Evolutionary conservation across 2,329 filamentous ascomycete species (phyloP), one percentile per base, ranked within the genome.

Genomic region (Bipolaris victoriae): DNA sequence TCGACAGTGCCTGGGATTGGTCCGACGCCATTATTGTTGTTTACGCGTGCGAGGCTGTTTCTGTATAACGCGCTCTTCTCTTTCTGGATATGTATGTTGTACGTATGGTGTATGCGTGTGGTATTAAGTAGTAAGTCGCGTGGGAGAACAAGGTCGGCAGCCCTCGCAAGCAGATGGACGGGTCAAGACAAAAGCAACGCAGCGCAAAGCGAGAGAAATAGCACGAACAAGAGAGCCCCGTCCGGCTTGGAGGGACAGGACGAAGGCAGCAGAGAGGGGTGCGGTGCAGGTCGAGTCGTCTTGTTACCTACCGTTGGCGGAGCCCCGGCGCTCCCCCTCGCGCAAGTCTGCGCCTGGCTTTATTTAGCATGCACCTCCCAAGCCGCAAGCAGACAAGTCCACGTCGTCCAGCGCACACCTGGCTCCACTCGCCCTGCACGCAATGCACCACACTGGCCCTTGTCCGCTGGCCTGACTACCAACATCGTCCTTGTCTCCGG

Each of bases 1-100:
- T 62, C 26, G 45, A 52, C 6, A 62, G 41, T n/a, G 60, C 49
- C 45, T 55, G 57, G 43, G 57, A 50, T 41, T 49, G 26, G 43
- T 67, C 58, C 51, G 63, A 33, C 18, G 63, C 57, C 55, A 64
- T 40, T 58, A 58, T 68, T 31, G 47, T 61, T 22, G 13, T 43
- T 43, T 15, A 43, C 40, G 40, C 24, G 24, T n/a, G 6, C 6
- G 13, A 13, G 29, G 29, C 10, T 10, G 29, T 4, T 15, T 15
- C 40, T n/a, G 24, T 20, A 33, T 7, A 16, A 16, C 31, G 15
- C 6, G 10, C 13, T 52, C 44, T 51, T 52, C 44, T 39, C 43
- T 35, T 43, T 36, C 48, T 49, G 31, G 45, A 1, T 31, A 31
- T 29, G 5, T 24, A 24, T 24, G 5, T 24, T 24, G 24, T 6